Evolutionary conservation across 495 filamentous ascomycete species (phyloP).

Genomic region (Aspergillus sclerotioniger): DNA sequence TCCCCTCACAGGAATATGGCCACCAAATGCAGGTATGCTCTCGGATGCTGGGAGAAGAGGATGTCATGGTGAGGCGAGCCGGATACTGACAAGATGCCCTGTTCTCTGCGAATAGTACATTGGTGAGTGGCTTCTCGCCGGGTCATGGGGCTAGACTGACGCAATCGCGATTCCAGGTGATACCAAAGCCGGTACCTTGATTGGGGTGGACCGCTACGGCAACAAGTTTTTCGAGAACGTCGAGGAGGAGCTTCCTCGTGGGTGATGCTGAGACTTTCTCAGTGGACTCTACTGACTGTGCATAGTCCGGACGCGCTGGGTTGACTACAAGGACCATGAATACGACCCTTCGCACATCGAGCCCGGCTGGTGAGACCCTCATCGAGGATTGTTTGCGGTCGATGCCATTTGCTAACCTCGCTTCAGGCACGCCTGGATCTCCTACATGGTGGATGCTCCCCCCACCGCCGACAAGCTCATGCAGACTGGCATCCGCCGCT

Average conservation of each 20-base stretch:
- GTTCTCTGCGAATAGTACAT: slow-evolving; percentile 55
- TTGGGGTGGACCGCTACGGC: slow-evolving; percentile 84
- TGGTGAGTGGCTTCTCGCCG: slow-evolving; percentile 44
- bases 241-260: slow-evolving; percentile 88
- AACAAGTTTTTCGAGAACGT: slow-evolving; percentile 98
- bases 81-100: slow-evolving; percentile 24
- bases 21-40: slow-evolving; percentile 85
- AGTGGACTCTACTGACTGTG: slow-evolving; percentile 5
- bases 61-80: slow-evolving; percentile 7
- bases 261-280: slow-evolving; percentile 24
- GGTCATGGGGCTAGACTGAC: slow-evolving; percentile 26
- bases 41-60: slow-evolving; percentile 11
- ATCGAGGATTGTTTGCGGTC: background rate
- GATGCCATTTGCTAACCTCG: slow-evolving; percentile 1
- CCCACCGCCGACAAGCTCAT: slow-evolving; percentile 73
- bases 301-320: slow-evolving; percentile 93
- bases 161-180: slow-evolving; percentile 62
- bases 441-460: slow-evolving; percentile 86
- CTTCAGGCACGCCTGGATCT: slow-evolving; percentile 91
- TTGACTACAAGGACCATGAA: slow-evolving; percentile 89
- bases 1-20: slow-evolving; percentile 65
- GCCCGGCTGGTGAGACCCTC: slow-evolving; percentile 72
- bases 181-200: slow-evolving; percentile 88
- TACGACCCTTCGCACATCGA: slow-evolving; percentile 90
- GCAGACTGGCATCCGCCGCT: slow-evolving; percentile 60